Evolutionary conservation across 2,329 filamentous ascomycete species (phyloP), one percentile per base, ranked within the genome.

Genomic region (Colletotrichum truncatum): DNA sequence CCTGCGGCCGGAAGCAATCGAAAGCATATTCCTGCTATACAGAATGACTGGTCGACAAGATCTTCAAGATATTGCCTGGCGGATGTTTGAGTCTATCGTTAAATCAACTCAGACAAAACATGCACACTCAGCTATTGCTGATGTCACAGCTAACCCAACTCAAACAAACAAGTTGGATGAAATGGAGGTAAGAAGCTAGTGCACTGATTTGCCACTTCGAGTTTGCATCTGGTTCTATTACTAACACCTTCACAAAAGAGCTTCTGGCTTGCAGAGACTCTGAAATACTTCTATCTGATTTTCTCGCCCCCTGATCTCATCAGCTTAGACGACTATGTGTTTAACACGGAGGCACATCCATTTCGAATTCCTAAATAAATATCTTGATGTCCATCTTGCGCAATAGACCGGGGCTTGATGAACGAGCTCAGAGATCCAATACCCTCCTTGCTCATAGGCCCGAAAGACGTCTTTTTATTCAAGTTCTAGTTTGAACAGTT

Each of bases 271-370:
- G 87, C 88, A 0, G 90, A 93, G 79, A 93, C 90, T 14, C 77
- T 93, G 64, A 93, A 93, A 76, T 93, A 93, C 68, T 92, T 92
- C 61, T 93, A 90, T 69, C 74, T 93, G 52, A 85, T 93, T 26
- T 93, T 93, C 70, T 87, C 86, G 21, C 85, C 90, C 14, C 86
- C 88, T 0, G 82, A 85, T n/a, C 70, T 89, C 28, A 80, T 92
- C 39, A 90, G 83, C 71, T 75, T 93, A 72, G 91, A 93, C 74
- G 85, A 91, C 8, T 93, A 82, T 74, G 88, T 93, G 38, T 75
- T 89, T 30, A 86, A 85, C 59, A 86, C 84, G 0, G 84, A 85
- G 70, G 84, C 82, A 2, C 84, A 86, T 68, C 84, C 84, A 0
- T 73, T 81, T 23, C 72, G 66, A 46, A 68, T 56, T 6, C 59